Percentiles rank a stretch among this genome's conserved stretches.
Evolutionary conservation across 768 basidiomycete species (phyloP).

Genomic region (Botryobasidium botryosum): DNA sequence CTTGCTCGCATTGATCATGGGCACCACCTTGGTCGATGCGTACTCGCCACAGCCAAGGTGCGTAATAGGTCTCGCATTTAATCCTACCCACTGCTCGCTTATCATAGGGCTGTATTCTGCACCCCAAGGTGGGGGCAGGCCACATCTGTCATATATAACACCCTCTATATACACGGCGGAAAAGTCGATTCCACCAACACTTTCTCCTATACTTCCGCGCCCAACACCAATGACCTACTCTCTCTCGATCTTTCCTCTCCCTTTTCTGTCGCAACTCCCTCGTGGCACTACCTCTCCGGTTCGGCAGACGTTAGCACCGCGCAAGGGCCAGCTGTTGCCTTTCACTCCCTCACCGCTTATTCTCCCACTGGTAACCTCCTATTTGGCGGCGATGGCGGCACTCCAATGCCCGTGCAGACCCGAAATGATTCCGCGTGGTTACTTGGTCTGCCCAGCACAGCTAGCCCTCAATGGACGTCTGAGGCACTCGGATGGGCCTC

Average conservation of each 20-base stretch:
- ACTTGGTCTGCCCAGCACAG: slow-evolving; percentile 28
- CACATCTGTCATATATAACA: slow-evolving; percentile 35
- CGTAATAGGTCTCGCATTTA: no score
- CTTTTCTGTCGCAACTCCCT: slow-evolving; percentile 45
- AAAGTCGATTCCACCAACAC: slow-evolving; percentile 53
- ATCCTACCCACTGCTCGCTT: no score
- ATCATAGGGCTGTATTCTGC: no score
- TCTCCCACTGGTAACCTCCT: slow-evolving; percentile 36
- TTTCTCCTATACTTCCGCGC: slow-evolving; percentile 59
- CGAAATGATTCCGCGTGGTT: slow-evolving; percentile 45
- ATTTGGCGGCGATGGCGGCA: slow-evolving; percentile 63
- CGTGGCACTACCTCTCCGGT: slow-evolving; percentile 45
- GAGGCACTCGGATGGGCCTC: slow-evolving; percentile 37
- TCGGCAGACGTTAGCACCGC: slow-evolving; percentile 28
- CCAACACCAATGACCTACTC: slow-evolving; percentile 52
- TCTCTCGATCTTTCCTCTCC: slow-evolving; percentile 42
- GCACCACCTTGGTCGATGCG: no score
- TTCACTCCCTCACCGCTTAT: slow-evolving; percentile 63
- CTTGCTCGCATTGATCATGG: no score
- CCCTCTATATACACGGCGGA: slow-evolving; percentile 63
- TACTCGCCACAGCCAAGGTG: no score
- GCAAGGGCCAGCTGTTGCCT: slow-evolving; percentile 49
- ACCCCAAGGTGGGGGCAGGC: slow-evolving; percentile 86
- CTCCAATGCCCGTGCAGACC: slow-evolving; percentile 32
- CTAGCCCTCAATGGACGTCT: slow-evolving; percentile 29